These are phyloP conservation scores for Salvia miltiorrhiza DNA, from an alignment of 257 asterid species.

Conservation along the genomic window DNA sequence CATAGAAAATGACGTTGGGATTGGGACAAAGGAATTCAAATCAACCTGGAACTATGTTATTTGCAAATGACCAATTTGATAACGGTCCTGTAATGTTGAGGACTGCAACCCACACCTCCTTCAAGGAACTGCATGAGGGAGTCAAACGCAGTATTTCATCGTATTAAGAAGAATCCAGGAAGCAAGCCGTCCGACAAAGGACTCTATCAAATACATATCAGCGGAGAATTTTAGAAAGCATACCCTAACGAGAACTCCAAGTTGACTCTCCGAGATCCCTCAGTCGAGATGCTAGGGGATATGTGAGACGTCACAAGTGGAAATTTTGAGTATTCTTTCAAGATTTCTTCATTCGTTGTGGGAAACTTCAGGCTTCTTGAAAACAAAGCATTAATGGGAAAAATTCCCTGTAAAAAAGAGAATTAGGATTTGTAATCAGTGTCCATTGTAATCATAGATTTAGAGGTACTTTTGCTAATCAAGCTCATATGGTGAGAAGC, in stretches of 20 bases:
- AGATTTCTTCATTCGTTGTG: conserved; percentile 43
- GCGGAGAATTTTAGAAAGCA: conserved; percentile 11
- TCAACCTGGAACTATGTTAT: conserved; percentile 70
- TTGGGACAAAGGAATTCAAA: conserved; percentile 9
- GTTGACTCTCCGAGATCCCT: conserved; percentile 66
- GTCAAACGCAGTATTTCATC: background rate
- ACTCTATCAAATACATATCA: background rate
- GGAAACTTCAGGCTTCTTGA: conserved; percentile 79
- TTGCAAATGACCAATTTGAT: conserved; percentile 90
- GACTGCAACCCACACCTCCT: conserved; percentile 96
- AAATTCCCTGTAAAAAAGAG: conserved; percentile 68
- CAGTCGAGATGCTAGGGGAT: conserved; percentile 33
- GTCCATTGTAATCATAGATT: background rate
- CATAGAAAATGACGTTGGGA: background rate
- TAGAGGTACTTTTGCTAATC: background rate
- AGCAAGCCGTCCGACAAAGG: background rate
- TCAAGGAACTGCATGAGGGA: conserved; percentile 45
- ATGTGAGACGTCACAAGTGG: conserved; percentile 47
- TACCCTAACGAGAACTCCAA: conserved; percentile 84
- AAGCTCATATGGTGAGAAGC: background rate
- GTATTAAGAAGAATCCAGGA: background rate
- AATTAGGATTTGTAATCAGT: background rate
- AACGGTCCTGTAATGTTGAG: conserved; percentile 89
- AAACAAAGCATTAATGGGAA: conserved; percentile 66
- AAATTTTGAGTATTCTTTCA: conserved; percentile 43